Conservation (phyloP, 768 basidiomycete genomes). For the Tubosaeta sp. region DNA sequence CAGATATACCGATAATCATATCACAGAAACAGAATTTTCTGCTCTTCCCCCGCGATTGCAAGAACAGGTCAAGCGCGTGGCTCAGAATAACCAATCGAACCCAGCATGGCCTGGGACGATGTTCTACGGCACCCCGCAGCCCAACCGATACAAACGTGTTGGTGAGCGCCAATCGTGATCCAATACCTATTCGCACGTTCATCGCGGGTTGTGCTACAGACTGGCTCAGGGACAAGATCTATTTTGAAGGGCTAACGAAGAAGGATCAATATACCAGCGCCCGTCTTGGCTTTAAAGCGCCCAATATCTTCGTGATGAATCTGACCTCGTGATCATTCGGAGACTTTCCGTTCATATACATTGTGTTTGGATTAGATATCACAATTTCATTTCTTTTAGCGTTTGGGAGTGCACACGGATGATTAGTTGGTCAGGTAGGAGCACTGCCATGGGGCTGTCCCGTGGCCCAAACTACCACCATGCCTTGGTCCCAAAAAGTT, state of each 20-base stretch:
- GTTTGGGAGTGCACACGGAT: too few species aligned
- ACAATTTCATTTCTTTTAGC: not conserved
- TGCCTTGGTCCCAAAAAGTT: too few species aligned
- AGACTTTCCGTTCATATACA: conserved; percentile 3
- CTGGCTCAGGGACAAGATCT: conserved; percentile 71
- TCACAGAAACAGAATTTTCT: conserved; percentile 63
- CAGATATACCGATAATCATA: conserved; percentile 66
- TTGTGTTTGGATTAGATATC: conserved; percentile 7
- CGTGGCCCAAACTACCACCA: too few species aligned
- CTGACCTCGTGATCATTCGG: conserved; percentile 38
- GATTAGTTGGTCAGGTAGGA: too few species aligned
- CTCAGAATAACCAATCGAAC: conserved; percentile 35
- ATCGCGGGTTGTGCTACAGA: conserved; percentile 38
- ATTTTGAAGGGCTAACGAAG: conserved; percentile 60
- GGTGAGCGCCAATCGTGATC: conserved; percentile 41
- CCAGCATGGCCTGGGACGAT: conserved; percentile 34
- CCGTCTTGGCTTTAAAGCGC: conserved; percentile 71
- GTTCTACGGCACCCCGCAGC: conserved; percentile 46
- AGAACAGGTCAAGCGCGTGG: conserved; percentile 65
- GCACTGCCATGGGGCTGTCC: too few species aligned
- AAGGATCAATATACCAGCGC: conserved; percentile 55
- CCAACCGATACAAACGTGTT: conserved; percentile 54
- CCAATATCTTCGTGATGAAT: conserved; percentile 76
- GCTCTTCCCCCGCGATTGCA: conserved; percentile 60
- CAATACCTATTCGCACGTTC: not conserved